Percentiles rank a stretch among this genome's conserved stretches.
These are phyloP conservation scores for Gossypium ekmanianum DNA, from an alignment of 345 rosid species.

Conservation along the genomic window DNA sequence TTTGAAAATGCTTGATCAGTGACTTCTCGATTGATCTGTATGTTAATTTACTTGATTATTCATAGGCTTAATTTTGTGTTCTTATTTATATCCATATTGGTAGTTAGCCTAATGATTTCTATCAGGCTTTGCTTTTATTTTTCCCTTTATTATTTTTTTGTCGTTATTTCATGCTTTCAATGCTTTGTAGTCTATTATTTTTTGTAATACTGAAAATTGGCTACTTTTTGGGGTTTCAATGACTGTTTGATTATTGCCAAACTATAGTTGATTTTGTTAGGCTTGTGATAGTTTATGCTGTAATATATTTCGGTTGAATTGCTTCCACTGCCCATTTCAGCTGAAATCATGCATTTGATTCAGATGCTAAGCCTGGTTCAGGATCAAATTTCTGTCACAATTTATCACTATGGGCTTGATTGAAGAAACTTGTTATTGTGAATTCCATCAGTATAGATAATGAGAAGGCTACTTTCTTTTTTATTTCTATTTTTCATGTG, in stretches of 20 bases:
- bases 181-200: neutral
- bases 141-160: neutral
- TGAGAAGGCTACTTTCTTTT: neutral
- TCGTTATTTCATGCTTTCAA: neutral
- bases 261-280: neutral
- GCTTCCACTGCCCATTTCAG: neutral
- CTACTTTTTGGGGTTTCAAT: neutral
- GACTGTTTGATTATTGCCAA: neutral
- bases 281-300: neutral
- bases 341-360: neutral
- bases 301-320: neutral
- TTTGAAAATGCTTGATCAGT: neutral
- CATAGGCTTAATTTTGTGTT: too few relatives aligned
- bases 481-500: neutral
- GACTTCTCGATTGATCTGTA: neutral
- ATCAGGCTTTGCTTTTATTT: neutral
- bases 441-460: neutral
- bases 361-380: neutral
- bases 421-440: neutral
- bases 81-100: neutral
- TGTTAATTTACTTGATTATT: neutral
- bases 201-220: neutral
- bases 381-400: neutral
- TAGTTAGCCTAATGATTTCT: neutral
- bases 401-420: neutral